Percentiles rank a stretch among this genome's conserved stretches.
These are phyloP conservation scores for Candida dajiaensis DNA, from an alignment of 805 yeast genomes.

Conservation along the genomic window DNA sequence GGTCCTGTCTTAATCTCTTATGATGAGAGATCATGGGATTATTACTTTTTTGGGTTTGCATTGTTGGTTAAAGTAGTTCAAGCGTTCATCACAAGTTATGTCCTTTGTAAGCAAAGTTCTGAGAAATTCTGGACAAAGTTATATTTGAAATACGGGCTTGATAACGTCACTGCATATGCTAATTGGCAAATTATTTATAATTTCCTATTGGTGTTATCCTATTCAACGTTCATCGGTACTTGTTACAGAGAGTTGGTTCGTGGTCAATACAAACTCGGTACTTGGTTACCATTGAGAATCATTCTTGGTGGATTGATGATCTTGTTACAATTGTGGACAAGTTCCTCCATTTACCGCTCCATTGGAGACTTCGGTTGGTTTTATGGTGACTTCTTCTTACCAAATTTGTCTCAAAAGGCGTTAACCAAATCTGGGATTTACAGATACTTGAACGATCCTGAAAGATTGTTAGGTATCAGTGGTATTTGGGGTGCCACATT, in stretches of 20 bases:
- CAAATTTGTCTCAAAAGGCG: slow-evolving; percentile 41
- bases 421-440: slow-evolving; percentile 77
- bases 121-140: slow-evolving; percentile 58
- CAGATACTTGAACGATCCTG: slow-evolving; percentile 78
- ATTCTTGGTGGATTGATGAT: slow-evolving; percentile 54
- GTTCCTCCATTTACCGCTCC: slow-evolving; percentile 58
- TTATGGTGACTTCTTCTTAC: slow-evolving; percentile 77
- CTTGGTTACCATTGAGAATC: slow-evolving; percentile 45
- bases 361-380: slow-evolving; percentile 89
- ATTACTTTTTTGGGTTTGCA: slow-evolving; percentile 23
- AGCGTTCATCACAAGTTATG: slow-evolving; percentile 41
- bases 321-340: slow-evolving; percentile 62
- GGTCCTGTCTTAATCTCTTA: slow-evolving; percentile 32
- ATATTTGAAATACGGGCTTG: slow-evolving; percentile 57
- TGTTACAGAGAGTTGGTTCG: slow-evolving; percentile 28
- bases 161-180: slow-evolving; percentile 58
- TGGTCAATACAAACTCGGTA: slow-evolving; percentile 25
- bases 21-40: slow-evolving; percentile 27
- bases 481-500: slow-evolving; percentile 72
- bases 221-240: slow-evolving; percentile 42
- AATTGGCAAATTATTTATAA: slow-evolving; percentile 71
- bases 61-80: slow-evolving; percentile 45
- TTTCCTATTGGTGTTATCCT: slow-evolving; percentile 45
- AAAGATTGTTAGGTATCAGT: slow-evolving; percentile 68
- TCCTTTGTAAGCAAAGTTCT: slow-evolving; percentile 54